These are phyloP conservation scores for Aspergillus carbonarius DNA, from an alignment of 2,329 filamentous ascomycete genomes.

Conservation along the genomic window DNA sequence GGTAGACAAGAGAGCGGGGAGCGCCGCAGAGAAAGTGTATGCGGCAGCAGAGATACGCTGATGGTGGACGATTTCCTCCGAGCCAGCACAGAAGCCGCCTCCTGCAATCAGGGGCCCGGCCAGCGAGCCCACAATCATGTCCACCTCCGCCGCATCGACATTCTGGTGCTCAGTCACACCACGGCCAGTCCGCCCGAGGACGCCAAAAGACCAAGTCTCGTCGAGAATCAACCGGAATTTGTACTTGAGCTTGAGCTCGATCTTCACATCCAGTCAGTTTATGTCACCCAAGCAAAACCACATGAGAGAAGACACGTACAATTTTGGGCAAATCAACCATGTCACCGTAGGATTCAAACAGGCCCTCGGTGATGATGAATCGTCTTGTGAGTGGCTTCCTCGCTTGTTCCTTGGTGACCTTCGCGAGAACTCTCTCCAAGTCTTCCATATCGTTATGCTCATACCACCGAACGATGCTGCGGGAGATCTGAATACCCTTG, in stretches of 20 bases:
- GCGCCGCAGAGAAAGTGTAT: constrained; percentile 92
- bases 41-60: constrained; percentile 89
- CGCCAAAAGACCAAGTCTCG: constrained; percentile 96
- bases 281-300: constrained; percentile 4
- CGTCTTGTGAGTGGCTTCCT: constrained; percentile 85
- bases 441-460: constrained; percentile 96
- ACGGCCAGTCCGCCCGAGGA: constrained; percentile 85
- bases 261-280: constrained; percentile 43
- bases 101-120: constrained; percentile 87
- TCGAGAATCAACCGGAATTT: constrained; percentile 98
- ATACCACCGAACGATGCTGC: constrained; percentile 90
- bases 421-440: constrained; percentile 78
- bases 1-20: constrained; percentile 92
- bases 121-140: constrained; percentile 95
- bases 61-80: constrained; percentile 88
- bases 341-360: constrained; percentile 90
- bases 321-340: constrained; percentile 81
- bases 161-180: constrained; percentile 96
- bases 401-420: constrained; percentile 82
- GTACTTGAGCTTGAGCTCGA: constrained; percentile 92
- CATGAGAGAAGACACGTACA: constrained; percentile 49
- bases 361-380: constrained; percentile 92
- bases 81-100: constrained; percentile 92
- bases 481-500: constrained; percentile 88
- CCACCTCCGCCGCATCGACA: constrained; percentile 86